Conservation (phyloP, 1,284 basidiomycete species). For the Amylostereum areolatum region DNA sequence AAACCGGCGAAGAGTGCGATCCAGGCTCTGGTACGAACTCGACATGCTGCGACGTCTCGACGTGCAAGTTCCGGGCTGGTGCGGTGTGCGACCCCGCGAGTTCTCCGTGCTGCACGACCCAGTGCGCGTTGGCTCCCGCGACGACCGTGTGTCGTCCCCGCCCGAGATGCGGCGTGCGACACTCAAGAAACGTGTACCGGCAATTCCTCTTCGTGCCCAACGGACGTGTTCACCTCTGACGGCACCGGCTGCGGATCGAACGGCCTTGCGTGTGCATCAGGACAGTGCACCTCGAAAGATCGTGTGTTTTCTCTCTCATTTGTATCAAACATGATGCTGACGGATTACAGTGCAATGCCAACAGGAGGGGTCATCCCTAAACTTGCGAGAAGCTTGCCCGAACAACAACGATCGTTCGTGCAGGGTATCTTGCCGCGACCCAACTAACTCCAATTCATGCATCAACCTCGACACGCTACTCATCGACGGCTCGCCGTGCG, state of each 20-base stretch:
- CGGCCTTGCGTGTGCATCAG: slow-evolving; percentile 74
- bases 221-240: slow-evolving; percentile 61
- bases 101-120: slow-evolving; percentile 69
- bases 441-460: slow-evolving; percentile 56
- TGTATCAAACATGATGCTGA: slow-evolving; percentile 7
- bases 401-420: slow-evolving; percentile 61
- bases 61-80: slow-evolving; percentile 71
- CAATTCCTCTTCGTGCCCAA: slow-evolving; percentile 66
- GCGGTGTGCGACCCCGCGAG: slow-evolving; percentile 81
- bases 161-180: slow-evolving; percentile 71
- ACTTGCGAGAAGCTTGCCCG: slow-evolving; percentile 63
- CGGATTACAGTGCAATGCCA: slow-evolving; percentile 68
- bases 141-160: slow-evolving; percentile 68
- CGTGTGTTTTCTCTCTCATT: slow-evolving; percentile 35
- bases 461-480: slow-evolving; percentile 72
- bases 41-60: slow-evolving; percentile 71
- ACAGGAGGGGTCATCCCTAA: slow-evolving; percentile 64
- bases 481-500: slow-evolving; percentile 84
- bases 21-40: slow-evolving; percentile 63
- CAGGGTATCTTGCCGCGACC: slow-evolving; percentile 78
- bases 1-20: slow-evolving; percentile 82
- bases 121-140: slow-evolving; percentile 65
- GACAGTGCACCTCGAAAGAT: slow-evolving; percentile 75
- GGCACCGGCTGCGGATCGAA: slow-evolving; percentile 62
- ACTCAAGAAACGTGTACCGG: slow-evolving; percentile 78